Evolutionary conservation across 2,329 filamentous ascomycete species (phyloP), one percentile per base, ranked within the genome.

Genomic region (Fusarium succisae): DNA sequence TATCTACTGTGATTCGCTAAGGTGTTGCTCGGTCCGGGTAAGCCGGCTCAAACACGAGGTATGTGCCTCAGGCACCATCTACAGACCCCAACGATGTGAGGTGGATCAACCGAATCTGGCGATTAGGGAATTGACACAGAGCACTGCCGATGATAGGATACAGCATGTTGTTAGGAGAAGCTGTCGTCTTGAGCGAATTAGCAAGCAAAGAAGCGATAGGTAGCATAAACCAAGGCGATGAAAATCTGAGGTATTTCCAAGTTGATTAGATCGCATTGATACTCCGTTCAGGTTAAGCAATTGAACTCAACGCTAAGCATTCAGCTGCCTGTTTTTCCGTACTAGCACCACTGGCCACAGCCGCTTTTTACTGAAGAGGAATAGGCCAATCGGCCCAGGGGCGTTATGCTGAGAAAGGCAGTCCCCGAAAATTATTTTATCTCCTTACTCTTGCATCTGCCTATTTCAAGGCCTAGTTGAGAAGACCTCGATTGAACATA

Each of bases 171-270:
- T 5, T 10, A 5, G 1, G 13, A 22, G 26, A 22, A 4, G 13
- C 3, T 5, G 13, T 14, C 4, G 5, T 28, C 44, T 10, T 22
- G 3, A 8, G 5, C 24, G 12, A 0, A 13, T 20, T 8, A 2
- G 2, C 7, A 26, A 5, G 11, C 2, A 5, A 20, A 45, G 17
- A 45, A 45, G 17, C 11, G 8, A 13, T 3, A 45, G 6, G 17
- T 45, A 26, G 12, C 8, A 24, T n/a, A 26, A 11, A 2, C 8
- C 24, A 18, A 45, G 39, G 13, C 9, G 6, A 41, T 22, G 13
- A 22, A 13, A 8, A 41, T 41, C 43, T 20, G 4, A 24, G 26
- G 44, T 15, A 26, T 14, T 20, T 26, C 7, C 13, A 10, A 17
- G 12, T 13, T 10, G 43, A 18, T 35, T 32, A 32, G 30, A 32